Percentiles rank a stretch among this genome's conserved stretches.
phyloP scores from a whole-genome alignment of 2,329 filamentous ascomycete species.

The Chaetomiaceae sp. region DNA sequence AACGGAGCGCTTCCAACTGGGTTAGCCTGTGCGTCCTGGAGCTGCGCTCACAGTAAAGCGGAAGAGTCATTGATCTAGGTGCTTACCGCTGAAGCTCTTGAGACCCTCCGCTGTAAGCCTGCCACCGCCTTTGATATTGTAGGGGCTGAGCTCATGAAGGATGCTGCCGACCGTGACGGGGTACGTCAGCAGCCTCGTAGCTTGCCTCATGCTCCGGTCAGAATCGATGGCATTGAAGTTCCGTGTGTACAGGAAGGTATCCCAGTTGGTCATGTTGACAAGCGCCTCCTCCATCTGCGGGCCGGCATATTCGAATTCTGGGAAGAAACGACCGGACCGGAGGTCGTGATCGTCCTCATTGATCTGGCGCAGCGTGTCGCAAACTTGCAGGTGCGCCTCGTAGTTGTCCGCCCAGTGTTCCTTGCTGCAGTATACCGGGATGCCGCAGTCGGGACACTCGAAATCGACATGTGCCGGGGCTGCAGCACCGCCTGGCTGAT shows the following conservation, averaged over 20 bases:
- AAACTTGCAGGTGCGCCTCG: constrained; percentile 85
- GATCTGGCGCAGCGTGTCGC: constrained; percentile 83
- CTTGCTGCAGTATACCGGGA: constrained; percentile 89
- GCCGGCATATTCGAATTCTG: constrained; percentile 87
- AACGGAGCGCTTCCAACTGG: constrained; percentile 66
- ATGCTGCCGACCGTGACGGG: constrained; percentile 87
- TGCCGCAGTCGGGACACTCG: constrained; percentile 92
- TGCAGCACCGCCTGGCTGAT: constrained; percentile 58
- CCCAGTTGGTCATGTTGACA: constrained; percentile 98
- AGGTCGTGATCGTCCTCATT: constrained; percentile 98
- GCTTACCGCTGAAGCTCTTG: constrained; percentile 85
- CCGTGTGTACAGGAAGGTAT: constrained; percentile 89
- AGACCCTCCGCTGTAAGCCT: constrained; percentile 81
- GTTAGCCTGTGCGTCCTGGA: not conserved
- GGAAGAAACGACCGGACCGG: constrained; percentile 82
- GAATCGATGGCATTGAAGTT: constrained; percentile 88
- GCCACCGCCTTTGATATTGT: constrained; percentile 67
- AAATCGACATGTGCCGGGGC: constrained; percentile 81
- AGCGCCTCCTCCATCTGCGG: constrained; percentile 86
- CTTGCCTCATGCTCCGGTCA: constrained; percentile 85
- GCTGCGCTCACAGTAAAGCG: too few relatives aligned
- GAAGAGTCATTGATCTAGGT: not conserved
- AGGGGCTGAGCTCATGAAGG: constrained; percentile 90
- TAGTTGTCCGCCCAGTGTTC: constrained; percentile 96
- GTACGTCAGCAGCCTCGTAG: constrained; percentile 88